Evolutionary conservation across 148 eudicot species (phyloP).

Genomic region (Amaranthus cruentus): DNA sequence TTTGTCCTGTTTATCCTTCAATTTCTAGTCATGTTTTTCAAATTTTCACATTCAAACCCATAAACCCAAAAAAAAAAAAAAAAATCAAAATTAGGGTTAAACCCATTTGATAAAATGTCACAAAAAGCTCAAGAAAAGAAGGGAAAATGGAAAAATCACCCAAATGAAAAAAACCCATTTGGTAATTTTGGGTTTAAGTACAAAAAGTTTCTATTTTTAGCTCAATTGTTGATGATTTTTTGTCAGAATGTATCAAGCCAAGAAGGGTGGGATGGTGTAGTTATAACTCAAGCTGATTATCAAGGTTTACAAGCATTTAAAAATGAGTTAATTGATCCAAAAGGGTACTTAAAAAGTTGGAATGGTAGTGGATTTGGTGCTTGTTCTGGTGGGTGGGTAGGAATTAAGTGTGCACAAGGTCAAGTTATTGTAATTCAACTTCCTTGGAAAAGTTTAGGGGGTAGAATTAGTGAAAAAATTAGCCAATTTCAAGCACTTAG

Average conservation of each 20-base stretch:
- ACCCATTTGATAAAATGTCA: constrained; percentile 11
- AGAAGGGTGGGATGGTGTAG: constrained; percentile 60
- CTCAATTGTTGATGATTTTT: constrained; percentile 14
- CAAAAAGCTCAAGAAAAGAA: constrained; percentile 23
- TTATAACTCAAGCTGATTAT: constrained; percentile 58
- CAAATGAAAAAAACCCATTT: constrained; percentile 2
- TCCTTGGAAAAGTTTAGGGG: constrained; percentile 70
- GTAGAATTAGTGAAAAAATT: constrained; percentile 51
- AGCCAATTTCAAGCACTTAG: constrained; percentile 69
- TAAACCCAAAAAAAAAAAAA: constrained; percentile 2
- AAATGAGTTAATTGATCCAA: constrained; percentile 51
- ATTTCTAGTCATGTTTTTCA: not conserved
- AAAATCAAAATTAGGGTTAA: constrained; percentile 1
- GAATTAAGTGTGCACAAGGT: constrained; percentile 84
- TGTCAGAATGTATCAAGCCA: constrained; percentile 27
- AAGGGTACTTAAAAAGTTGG: constrained; percentile 66
- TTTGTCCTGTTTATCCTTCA: constrained; percentile 13
- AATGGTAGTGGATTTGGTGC: constrained; percentile 65
- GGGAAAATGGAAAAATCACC: constrained; percentile 32
- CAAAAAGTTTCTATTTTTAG: constrained; percentile 3
- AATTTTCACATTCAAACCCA: too few relatives aligned
- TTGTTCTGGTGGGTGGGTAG: constrained; percentile 75
- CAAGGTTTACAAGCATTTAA: constrained; percentile 82
- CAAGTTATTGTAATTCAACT: constrained; percentile 85
- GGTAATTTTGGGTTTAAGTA: not conserved